Percentiles rank a stretch among this genome's conserved stretches.
Conservation (phyloP, 148 eudicot species). For the Amaranthus cruentus region DNA sequence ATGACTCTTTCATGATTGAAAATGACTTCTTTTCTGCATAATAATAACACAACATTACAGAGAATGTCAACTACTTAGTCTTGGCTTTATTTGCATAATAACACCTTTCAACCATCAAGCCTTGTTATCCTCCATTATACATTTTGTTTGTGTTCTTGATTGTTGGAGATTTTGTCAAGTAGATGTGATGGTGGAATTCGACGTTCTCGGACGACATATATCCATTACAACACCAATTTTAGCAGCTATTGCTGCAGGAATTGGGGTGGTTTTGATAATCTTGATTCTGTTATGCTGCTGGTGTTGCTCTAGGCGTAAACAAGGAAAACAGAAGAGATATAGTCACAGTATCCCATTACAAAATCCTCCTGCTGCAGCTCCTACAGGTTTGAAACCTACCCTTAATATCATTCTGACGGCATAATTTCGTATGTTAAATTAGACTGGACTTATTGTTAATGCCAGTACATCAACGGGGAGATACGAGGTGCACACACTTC, state of each 20-base stretch:
- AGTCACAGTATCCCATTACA: constrained; percentile 9
- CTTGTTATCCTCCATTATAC: background rate
- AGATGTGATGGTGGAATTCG: background rate
- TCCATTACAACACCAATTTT: constrained; percentile 33
- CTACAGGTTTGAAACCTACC: constrained; percentile 29
- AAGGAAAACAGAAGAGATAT: constrained; percentile 19
- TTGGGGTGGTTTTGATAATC: constrained; percentile 29
- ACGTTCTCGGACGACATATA: constrained; percentile 5
- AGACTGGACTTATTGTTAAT: too few species aligned
- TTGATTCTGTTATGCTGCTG: constrained; percentile 39
- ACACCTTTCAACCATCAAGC: background rate
- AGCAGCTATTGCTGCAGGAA: constrained; percentile 48
- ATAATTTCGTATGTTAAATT: background rate
- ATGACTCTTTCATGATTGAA: background rate
- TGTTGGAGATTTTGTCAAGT: background rate
- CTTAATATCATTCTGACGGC: background rate
- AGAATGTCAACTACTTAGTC: constrained; percentile 18
- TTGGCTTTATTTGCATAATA: constrained; percentile 1
- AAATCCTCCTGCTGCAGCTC: constrained; percentile 28
- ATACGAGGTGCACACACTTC: too few species aligned
- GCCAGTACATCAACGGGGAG: too few species aligned
- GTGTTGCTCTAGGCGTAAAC: constrained; percentile 38
- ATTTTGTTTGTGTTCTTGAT: background rate
- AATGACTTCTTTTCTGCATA: constrained; percentile 13
- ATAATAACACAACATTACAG: constrained; percentile 3